Conservation (phyloP, 1,284 basidiomycete species). For the Boletellus sp. region DNA sequence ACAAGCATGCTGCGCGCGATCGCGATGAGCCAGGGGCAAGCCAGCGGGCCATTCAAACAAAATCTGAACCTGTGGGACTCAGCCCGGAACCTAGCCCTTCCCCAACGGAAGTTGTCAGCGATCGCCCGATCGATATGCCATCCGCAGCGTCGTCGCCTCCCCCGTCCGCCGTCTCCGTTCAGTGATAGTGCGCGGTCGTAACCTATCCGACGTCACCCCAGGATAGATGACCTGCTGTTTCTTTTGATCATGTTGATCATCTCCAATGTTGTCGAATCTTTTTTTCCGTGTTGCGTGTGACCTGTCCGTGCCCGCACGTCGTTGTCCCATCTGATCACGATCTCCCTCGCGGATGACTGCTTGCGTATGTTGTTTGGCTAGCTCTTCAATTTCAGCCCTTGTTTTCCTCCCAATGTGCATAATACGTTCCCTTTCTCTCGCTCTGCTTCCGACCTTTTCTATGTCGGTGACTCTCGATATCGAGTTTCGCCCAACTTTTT, state of each 20-base stretch:
- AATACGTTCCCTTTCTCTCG: conserved; percentile 11
- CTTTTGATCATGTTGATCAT: conserved; percentile 36
- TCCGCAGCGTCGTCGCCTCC: conserved; percentile 31
- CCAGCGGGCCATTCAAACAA: conserved; percentile 13
- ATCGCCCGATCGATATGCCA: conserved; percentile 22
- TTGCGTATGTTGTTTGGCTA: conserved; percentile 21
- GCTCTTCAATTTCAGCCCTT: conserved; percentile 2
- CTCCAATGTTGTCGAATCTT: conserved; percentile 25
- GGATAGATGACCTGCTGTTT: conserved; percentile 31
- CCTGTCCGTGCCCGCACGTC: conserved; percentile 7
- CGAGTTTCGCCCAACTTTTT: conserved; percentile 11
- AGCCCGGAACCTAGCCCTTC: conserved; percentile 22
- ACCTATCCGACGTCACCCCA: conserved; percentile 9
- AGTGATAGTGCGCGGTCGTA: conserved; percentile 14
- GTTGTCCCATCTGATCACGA: conserved; percentile 9
- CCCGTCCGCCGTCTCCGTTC: conserved; percentile 29
- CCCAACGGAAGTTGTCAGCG: conserved; percentile 24
- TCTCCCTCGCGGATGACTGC: conserved; percentile 16
- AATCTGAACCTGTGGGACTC: conserved; percentile 12
- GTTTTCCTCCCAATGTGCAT: conserved; percentile 21
- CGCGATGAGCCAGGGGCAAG: conserved; percentile 10
- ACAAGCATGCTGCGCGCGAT: conserved; percentile 12
- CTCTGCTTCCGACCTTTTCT: background rate
- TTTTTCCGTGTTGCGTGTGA: conserved; percentile 14
- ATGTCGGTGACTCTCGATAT: conserved; percentile 13